phyloP scores from a whole-genome alignment of 2,329 filamentous ascomycete species.

The Trichophyton benhamiae region DNA sequence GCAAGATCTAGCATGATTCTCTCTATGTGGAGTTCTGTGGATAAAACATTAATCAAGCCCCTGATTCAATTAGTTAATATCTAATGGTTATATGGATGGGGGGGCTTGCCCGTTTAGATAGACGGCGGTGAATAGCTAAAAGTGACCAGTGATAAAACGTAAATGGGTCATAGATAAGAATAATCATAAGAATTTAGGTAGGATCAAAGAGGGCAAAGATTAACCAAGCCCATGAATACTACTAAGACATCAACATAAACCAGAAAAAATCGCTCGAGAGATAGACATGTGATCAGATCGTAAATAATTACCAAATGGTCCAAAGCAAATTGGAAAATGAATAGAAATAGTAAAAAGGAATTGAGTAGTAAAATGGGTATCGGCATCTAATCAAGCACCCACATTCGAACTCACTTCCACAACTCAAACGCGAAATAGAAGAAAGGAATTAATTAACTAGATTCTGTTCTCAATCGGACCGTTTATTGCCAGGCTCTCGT shows the following conservation, averaged over 20 bases:
- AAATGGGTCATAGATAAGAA: not conserved
- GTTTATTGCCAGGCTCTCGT: conserved; percentile 19
- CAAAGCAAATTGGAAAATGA: not conserved
- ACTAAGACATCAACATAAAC: not conserved
- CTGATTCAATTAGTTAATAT: too few relatives aligned
- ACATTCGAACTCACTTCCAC: not conserved
- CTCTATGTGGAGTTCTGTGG: too few relatives aligned
- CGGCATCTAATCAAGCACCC: not conserved
- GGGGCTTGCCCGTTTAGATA: too few relatives aligned
- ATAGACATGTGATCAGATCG: not conserved
- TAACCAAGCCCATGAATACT: not conserved
- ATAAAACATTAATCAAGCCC: too few relatives aligned
- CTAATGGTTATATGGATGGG: too few relatives aligned
- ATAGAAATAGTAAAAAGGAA: not conserved
- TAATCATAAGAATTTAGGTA: not conserved
- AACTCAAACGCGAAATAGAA: not conserved
- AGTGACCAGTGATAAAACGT: not conserved
- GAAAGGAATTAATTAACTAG: not conserved
- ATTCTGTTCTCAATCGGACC: not conserved
- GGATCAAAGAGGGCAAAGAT: not conserved
- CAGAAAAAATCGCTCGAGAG: not conserved
- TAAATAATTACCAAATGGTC: not conserved
- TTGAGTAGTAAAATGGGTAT: not conserved
- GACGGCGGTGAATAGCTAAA: not conserved
- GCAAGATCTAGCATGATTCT: too few relatives aligned